Conservation (phyloP, 495 filamentous ascomycete species). For the Podospora anserina region DNA sequence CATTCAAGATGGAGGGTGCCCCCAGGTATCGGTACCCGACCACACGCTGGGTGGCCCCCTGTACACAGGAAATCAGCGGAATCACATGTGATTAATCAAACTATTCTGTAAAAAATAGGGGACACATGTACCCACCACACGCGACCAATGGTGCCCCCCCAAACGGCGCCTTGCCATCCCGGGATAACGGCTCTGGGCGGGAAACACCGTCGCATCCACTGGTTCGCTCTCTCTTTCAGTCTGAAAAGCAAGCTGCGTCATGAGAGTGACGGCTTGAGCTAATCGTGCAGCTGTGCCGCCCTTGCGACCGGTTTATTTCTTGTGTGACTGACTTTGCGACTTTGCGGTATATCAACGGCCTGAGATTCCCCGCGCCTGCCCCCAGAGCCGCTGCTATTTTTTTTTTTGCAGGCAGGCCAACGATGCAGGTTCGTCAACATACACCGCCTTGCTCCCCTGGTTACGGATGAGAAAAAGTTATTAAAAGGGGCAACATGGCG, state of each 20-base stretch:
- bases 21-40: conserved; percentile 1
- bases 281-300: conserved; percentile 16
- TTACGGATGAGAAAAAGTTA: conserved; percentile 6
- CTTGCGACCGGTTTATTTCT: background rate
- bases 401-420: conserved; percentile 14
- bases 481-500: conserved; percentile 26
- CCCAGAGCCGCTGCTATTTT: conserved; percentile 5
- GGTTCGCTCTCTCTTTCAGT: conserved; percentile 10
- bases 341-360: background rate
- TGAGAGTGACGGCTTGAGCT: conserved; percentile 23
- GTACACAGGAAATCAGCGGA: background rate
- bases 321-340: conserved; percentile 1
- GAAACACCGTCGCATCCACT: conserved; percentile 1
- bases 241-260: conserved; percentile 24
- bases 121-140: background rate
- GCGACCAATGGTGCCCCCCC: background rate
- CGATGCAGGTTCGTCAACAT: conserved; percentile 24
- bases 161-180: background rate
- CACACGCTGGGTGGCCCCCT: conserved; percentile 1
- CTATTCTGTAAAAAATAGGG: conserved; percentile 1
- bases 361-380: conserved; percentile 11
- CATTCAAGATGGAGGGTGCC: conserved; percentile 17
- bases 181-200: conserved; percentile 1
- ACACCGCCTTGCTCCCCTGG: conserved; percentile 11
- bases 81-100: background rate